phyloP scores from a whole-genome alignment of 2,329 filamentous ascomycete genomes.

The Aspergillus sp. region DNA sequence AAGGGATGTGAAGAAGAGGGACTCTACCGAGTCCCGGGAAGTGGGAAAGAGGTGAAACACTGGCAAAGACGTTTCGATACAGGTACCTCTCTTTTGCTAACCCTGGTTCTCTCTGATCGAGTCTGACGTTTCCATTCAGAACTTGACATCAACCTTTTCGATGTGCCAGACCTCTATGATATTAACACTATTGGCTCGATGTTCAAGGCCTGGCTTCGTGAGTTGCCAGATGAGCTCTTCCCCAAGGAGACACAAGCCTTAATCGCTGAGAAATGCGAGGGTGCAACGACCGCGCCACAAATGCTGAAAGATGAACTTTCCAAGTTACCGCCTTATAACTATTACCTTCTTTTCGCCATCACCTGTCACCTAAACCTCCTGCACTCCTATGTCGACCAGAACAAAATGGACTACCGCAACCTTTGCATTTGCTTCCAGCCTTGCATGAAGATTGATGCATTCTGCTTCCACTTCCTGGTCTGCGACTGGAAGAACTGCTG shows the following conservation, averaged over 20 bases:
- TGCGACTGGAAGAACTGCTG: slow-evolving; percentile 96
- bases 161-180: slow-evolving; percentile 84
- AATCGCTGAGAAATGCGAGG: slow-evolving; percentile 76
- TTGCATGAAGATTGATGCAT: slow-evolving; percentile 92
- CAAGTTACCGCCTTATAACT: slow-evolving; percentile 93
- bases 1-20: slow-evolving; percentile 93
- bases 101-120: background rate
- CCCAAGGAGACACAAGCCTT: slow-evolving; percentile 80
- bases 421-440: slow-evolving; percentile 96
- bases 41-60: slow-evolving; percentile 84
- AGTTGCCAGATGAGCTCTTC: slow-evolving; percentile 91
- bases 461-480: slow-evolving; percentile 93
- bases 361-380: slow-evolving; percentile 93
- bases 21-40: slow-evolving; percentile 88
- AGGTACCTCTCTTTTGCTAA: slow-evolving; percentile 53
- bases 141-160: slow-evolving; percentile 85
- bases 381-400: slow-evolving; percentile 87
- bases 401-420: slow-evolving; percentile 98
- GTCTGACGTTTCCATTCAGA: slow-evolving; percentile 53
- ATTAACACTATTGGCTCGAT: slow-evolving; percentile 96
- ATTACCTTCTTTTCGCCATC: slow-evolving; percentile 95
- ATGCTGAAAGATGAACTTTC: slow-evolving; percentile 88
- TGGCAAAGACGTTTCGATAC: slow-evolving; percentile 92
- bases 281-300: slow-evolving; percentile 78
- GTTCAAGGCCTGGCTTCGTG: slow-evolving; percentile 93